Evolutionary conservation across 106 monocot genomes (phyloP).

Genomic region (Allium sativum): DNA sequence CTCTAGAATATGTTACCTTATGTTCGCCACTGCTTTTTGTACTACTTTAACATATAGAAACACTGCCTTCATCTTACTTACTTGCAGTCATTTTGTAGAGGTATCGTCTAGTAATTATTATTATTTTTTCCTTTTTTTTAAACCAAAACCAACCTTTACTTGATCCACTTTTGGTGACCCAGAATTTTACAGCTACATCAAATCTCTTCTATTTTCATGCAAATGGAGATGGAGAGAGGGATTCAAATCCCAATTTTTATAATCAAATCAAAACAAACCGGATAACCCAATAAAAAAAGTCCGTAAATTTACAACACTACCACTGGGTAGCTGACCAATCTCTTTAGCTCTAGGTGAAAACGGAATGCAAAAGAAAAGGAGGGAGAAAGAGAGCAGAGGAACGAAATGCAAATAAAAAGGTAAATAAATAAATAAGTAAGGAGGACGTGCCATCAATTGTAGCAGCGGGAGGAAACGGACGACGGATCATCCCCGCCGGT

Average conservation of each 20-base stretch:
- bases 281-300: background rate
- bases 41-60: too few species aligned
- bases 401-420: background rate
- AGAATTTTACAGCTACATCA: too few species aligned
- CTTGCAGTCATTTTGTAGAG: too few species aligned
- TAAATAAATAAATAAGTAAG: background rate
- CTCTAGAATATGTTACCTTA: too few species aligned
- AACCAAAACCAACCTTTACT: too few species aligned
- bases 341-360: background rate
- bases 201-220: background rate
- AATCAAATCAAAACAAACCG: background rate
- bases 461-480: background rate
- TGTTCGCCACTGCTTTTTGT: too few species aligned
- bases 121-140: too few species aligned
- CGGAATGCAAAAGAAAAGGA: constrained; percentile 1
- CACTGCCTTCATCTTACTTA: too few species aligned
- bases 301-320: background rate
- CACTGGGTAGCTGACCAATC: background rate
- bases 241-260: background rate
- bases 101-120: too few species aligned
- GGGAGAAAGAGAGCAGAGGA: background rate
- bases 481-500: background rate
- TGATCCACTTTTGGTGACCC: too few species aligned
- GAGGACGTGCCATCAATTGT: constrained; percentile 1
- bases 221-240: background rate